These are phyloP conservation scores for Candida anglica DNA, from an alignment of 805 yeast genomes.

Conservation along the genomic window DNA sequence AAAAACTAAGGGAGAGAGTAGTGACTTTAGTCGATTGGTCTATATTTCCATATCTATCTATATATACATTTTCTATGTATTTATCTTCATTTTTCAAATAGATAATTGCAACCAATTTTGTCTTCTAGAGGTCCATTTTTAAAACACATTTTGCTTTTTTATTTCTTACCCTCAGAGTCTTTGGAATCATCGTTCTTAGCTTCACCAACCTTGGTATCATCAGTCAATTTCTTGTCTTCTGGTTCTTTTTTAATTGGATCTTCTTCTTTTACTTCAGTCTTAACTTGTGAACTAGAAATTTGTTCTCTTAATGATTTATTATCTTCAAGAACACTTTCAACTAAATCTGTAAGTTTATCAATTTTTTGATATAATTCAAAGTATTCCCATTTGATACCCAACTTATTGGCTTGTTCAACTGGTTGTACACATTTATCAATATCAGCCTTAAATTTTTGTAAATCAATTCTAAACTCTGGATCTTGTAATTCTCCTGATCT, in stretches of 20 bases:
- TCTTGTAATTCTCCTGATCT: slow-evolving; percentile 63
- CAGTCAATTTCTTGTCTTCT: neutral
- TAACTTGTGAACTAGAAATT: slow-evolving; percentile 1
- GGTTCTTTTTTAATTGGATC: neutral
- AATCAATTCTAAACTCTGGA: slow-evolving; percentile 58
- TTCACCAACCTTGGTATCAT: neutral
- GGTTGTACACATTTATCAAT: slow-evolving; percentile 56
- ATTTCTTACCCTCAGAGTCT: neutral
- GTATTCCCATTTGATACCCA: slow-evolving; percentile 63
- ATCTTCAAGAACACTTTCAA: slow-evolving; percentile 34
- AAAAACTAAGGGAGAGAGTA: too few species aligned
- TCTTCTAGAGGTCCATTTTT: too few species aligned
- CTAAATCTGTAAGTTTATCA: slow-evolving; percentile 40
- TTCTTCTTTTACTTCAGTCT: neutral
- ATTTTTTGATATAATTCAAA: slow-evolving; percentile 52
- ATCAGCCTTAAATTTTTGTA: slow-evolving; percentile 45
- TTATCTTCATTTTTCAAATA: too few species aligned
- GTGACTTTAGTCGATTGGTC: too few species aligned
- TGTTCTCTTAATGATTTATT: slow-evolving; percentile 23
- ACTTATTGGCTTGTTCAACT: slow-evolving; percentile 47
- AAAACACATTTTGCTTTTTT: too few species aligned
- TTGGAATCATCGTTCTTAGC: neutral
- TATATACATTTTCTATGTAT: too few species aligned
- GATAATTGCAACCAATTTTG: too few species aligned
- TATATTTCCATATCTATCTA: too few species aligned